These are phyloP conservation scores for Coniella lustricola DNA, from an alignment of 2,329 filamentous ascomycete species.

Conservation along the genomic window DNA sequence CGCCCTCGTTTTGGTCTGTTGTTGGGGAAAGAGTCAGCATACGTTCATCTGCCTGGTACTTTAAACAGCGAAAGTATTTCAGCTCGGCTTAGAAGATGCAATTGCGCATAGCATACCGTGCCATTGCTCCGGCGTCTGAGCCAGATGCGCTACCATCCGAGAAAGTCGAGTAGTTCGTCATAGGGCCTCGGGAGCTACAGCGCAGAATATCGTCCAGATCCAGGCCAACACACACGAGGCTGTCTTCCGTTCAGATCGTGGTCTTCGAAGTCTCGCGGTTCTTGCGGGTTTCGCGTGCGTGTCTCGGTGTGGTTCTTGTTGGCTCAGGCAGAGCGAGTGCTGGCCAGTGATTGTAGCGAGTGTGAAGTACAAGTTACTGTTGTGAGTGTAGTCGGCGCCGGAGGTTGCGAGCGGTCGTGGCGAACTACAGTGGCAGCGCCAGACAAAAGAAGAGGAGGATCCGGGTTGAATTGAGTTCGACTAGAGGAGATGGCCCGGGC, in stretches of 20 bases:
- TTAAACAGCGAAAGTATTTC: too few species aligned
- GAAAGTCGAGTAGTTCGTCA: conserved; percentile 50
- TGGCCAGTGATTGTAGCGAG: too few species aligned
- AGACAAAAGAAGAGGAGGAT: background rate
- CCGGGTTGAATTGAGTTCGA: background rate
- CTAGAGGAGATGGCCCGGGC: background rate
- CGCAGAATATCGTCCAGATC: background rate
- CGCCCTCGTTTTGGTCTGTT: conserved; percentile 47
- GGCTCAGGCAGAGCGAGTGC: too few species aligned
- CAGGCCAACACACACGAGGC: background rate
- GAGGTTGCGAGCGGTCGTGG: too few species aligned
- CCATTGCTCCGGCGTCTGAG: conserved; percentile 39
- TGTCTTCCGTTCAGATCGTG: background rate
- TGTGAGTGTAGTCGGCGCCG: too few species aligned
- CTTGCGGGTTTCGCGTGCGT: too few species aligned
- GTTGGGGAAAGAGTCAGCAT: conserved; percentile 8
- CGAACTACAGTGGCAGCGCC: too few species aligned
- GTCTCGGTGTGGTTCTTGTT: too few species aligned
- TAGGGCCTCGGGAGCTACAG: conserved; percentile 26
- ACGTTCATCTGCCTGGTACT: background rate
- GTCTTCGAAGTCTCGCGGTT: too few species aligned
- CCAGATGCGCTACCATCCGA: conserved; percentile 38
- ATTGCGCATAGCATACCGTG: conserved; percentile 38
- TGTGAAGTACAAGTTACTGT: too few species aligned
- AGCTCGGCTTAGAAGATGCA: too few species aligned